Base-by-base conservation (phyloP, 2,329 filamentous ascomycete species). In the Basipetospora chlamydospora region DNA sequence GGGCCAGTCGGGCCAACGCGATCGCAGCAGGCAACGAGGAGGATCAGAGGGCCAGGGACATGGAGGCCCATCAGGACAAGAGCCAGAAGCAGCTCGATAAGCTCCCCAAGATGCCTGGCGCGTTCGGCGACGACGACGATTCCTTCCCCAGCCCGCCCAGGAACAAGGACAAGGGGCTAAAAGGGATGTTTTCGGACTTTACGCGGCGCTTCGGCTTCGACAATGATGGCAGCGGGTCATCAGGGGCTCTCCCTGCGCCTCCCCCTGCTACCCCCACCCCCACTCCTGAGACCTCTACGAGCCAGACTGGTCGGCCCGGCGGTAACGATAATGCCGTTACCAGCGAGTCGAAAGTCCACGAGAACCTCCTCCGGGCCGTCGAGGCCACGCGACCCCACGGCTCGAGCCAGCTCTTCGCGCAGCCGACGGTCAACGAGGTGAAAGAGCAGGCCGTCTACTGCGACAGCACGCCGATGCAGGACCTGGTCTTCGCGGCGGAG, bases 391-490 rank as follows among this genome's bases (percentile, higher is more conserved):
- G 85, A 26, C 67, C 85, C 1, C 78, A 87, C 54, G 79, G 82
- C 43, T 84, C 82, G 1, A 68, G 73, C 12, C 62, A 64, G 9
- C 58, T 94, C n/a, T 88, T 83, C 57, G 75, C 73, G 3, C 72
- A 74, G 16, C 84, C 84, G 0, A 62, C 73, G 37, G 78, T 80
- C 25, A 77, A 74, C 42, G 62, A 77, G 35, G 77, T 94, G 45
- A 80, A 80, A 50, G 86, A 94, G 54, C 80, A 84, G 46, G 73
- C 78, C 26, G 80, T 81, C 0, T 94, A 94, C 58, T 95, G 87
- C 54, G 87, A 95, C 59, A 70, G 74, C 45, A 78, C 64, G 17
- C 74, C 80, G 2, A 75, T 73, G 1, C 74, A 86, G 39, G 77
- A 93, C 54, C 73, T 94, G 9, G 63, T 64, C 12, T 78, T 80